These are phyloP conservation scores for Colletotrichum sp. DNA, from an alignment of 2,329 filamentous ascomycete species.

Conservation along the genomic window DNA sequence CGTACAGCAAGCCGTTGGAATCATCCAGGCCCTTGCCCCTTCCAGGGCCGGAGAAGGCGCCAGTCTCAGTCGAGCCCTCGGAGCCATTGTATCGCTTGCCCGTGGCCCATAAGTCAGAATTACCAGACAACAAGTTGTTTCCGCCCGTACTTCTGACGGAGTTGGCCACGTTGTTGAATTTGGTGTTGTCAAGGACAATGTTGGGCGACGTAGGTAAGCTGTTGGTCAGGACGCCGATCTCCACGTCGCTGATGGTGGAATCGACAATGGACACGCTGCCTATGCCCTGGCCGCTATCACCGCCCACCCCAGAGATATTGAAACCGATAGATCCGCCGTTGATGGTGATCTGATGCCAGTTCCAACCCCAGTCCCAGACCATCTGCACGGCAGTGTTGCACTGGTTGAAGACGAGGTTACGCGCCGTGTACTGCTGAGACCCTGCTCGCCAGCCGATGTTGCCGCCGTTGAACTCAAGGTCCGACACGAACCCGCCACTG, in stretches of 20 bases:
- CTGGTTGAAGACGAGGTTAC: slow-evolving; percentile 66
- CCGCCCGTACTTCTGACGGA: neutral
- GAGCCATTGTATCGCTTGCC: slow-evolving; percentile 9
- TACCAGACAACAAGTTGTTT: neutral
- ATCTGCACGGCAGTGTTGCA: slow-evolving; percentile 68
- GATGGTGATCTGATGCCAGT: slow-evolving; percentile 52
- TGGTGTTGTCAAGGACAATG: neutral
- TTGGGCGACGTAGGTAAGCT: neutral
- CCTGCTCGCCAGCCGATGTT: slow-evolving; percentile 61
- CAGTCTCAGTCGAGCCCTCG: neutral
- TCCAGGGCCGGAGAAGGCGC: neutral
- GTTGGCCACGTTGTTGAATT: neutral
- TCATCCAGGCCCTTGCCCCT: slow-evolving; percentile 13
- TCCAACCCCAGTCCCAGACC: slow-evolving; percentile 74
- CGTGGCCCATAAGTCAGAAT: slow-evolving; percentile 8
- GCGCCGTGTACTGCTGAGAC: slow-evolving; percentile 70
- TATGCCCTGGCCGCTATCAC: slow-evolving; percentile 32
- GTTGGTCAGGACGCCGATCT: neutral
- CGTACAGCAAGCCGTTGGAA: slow-evolving; percentile 25
- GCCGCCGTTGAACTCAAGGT: slow-evolving; percentile 70
- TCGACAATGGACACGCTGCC: slow-evolving; percentile 15
- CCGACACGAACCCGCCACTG: slow-evolving; percentile 50
- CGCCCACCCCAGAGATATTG: slow-evolving; percentile 32
- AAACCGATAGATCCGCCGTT: slow-evolving; percentile 26
- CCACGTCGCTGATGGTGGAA: slow-evolving; percentile 4